Conservation (phyloP, 352 stramenopile species). For the Phytophthora tubulina region DNA sequence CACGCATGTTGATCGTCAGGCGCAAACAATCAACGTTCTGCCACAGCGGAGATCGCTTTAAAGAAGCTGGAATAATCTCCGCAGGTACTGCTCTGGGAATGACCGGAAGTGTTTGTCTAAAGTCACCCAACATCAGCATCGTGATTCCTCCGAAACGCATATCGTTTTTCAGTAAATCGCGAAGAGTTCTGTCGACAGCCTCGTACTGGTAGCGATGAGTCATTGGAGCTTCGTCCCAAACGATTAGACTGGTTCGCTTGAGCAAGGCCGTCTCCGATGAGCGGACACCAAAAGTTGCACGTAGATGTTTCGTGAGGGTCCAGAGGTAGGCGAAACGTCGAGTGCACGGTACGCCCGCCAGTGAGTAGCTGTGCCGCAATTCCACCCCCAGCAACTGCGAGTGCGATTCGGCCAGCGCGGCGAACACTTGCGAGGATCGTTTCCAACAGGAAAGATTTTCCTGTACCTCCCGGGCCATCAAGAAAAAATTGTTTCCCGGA, state of each 20-base stretch:
- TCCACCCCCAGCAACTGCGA: constrained; percentile 5
- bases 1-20: background rate
- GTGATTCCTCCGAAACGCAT: constrained; percentile 13
- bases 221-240: constrained; percentile 19
- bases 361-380: constrained; percentile 7
- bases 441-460: constrained; percentile 10
- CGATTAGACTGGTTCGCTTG: constrained; percentile 1
- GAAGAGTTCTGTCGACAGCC: constrained; percentile 3
- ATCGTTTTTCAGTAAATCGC: constrained; percentile 8
- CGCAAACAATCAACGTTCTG: background rate
- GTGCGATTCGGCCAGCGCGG: background rate
- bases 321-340: background rate
- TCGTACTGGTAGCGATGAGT: constrained; percentile 12
- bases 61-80: constrained; percentile 3
- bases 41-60: constrained; percentile 2
- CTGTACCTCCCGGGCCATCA: background rate
- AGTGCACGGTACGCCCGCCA: constrained; percentile 1
- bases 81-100: background rate
- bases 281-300: background rate
- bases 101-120: constrained; percentile 5
- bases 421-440: constrained; percentile 9
- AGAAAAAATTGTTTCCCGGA: constrained; percentile 1
- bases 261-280: constrained; percentile 8
- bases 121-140: constrained; percentile 9
- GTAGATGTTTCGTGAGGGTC: background rate